Evolutionary conservation across 2,329 filamentous ascomycete species (phyloP), one percentile per base, ranked within the genome.

Genomic region (Fusarium sp.): DNA sequence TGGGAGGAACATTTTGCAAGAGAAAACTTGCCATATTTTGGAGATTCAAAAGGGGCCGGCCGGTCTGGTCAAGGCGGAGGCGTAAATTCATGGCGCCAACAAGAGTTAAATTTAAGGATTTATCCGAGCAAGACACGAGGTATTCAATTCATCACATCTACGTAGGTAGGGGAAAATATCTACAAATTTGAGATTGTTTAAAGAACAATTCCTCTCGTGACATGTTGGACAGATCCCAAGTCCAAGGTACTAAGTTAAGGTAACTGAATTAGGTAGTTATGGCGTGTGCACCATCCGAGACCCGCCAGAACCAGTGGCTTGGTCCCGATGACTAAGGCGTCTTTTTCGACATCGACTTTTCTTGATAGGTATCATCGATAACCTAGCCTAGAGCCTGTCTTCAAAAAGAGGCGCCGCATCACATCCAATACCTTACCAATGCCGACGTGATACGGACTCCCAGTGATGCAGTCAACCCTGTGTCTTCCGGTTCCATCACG

Each of bases 401-500:
- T 69, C 35, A 41, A 23, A 35, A 25, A 64, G 58, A 52, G 44
- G 44, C 55, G 23, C 33, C 19, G 25, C 37, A 64, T 64, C 55
- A 35, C 64, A 57, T 42, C 41, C 59, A 63, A 69, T 61, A 49
- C 37, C 19, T 38, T 38, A 38, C 73, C 65, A 72, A 66, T 63
- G 70, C 59, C 65, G 69, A 66, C 63, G 63, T 72, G 46, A 68
- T 42, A 56, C 60, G 44, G 66, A 42, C 59, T 39, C 49, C 49
- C 33, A 73, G 82, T 77, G 70, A 89, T 88, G 85, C 83, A 83
- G 72, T 81, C 82, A 67, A 78, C 80, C 72, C 75, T 85, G 76
- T 82, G 80, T 70, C 69, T 79, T 44, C 83, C 84, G 54, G 87
- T 85, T 57, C 88, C 88, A 31, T 90, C 88, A 57, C 82, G 81